A percentile compares a stretch with the other conserved stretches of the same genome.
phyloP scores from a whole-genome alignment of 2,329 filamentous ascomycete species.

The Mollisia scopiformis region DNA sequence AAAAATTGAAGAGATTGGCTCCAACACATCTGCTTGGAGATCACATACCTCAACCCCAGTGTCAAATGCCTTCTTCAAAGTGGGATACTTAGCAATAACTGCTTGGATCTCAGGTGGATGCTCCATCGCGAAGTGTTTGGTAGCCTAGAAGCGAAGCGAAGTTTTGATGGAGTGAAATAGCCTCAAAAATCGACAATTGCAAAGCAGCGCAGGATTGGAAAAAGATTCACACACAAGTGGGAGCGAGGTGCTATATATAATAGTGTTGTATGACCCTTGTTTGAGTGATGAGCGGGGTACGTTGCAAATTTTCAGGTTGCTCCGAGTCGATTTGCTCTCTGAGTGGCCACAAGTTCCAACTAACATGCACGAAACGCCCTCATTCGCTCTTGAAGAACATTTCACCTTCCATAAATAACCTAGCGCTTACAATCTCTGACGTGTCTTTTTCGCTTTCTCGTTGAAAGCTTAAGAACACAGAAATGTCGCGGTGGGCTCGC shows the following conservation, averaged over 20 bases:
- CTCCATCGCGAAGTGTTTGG: neutral
- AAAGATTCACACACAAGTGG: no score
- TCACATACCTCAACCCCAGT: conserved; percentile 8
- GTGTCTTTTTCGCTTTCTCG: neutral
- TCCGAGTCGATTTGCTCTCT: neutral
- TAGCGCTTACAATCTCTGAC: neutral
- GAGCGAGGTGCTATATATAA: neutral
- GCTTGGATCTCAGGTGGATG: conserved; percentile 1
- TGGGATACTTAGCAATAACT: conserved; percentile 8
- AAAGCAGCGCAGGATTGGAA: neutral
- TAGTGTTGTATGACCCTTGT: neutral
- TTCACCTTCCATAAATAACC: neutral
- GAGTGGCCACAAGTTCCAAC: neutral
- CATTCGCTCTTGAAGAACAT: neutral
- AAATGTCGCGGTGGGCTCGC: neutral
- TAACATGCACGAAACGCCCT: neutral
- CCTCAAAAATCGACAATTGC: neutral
- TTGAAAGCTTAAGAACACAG: neutral
- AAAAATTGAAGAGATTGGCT: no score
- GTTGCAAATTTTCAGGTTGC: neutral
- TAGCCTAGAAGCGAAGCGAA: neutral
- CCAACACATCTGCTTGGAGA: no score
- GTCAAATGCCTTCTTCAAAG: neutral
- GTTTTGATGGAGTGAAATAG: neutral
- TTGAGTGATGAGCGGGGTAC: neutral